Percentiles rank a stretch among this genome's conserved stretches.
Evolutionary conservation across 768 basidiomycete species (phyloP).

Genomic region (Pleurotus citrinopileatus): DNA sequence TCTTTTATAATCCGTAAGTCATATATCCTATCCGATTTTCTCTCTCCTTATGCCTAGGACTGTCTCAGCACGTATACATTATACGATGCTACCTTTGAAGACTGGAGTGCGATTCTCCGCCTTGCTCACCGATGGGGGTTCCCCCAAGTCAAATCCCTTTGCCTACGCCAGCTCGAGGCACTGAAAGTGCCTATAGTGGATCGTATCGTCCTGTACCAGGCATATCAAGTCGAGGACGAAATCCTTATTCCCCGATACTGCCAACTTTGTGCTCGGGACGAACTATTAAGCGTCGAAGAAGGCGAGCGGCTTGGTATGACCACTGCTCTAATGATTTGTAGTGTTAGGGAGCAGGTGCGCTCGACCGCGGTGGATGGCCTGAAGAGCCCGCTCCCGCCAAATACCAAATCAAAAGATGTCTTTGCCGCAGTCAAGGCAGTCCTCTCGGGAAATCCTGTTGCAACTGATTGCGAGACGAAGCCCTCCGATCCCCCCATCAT

Average conservation of each 20-base stretch:
- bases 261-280: slow-evolving; percentile 33
- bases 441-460: not conserved
- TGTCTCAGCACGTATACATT: slow-evolving; percentile 48
- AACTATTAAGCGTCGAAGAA: slow-evolving; percentile 42
- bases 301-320: slow-evolving; percentile 39
- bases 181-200: slow-evolving; percentile 42
- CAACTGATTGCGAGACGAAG: not conserved
- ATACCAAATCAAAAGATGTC: slow-evolving; percentile 10
- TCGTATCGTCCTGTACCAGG: slow-evolving; percentile 48
- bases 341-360: slow-evolving; percentile 11
- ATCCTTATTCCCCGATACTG: slow-evolving; percentile 42
- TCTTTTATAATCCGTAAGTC: slow-evolving; percentile 54
- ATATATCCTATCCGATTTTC: too few relatives aligned
- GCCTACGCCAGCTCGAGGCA: slow-evolving; percentile 53
- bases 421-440: not conserved
- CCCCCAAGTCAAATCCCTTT: slow-evolving; percentile 42
- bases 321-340: slow-evolving; percentile 26
- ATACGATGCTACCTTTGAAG: slow-evolving; percentile 44
- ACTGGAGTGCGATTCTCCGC: slow-evolving; percentile 54
- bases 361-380: slow-evolving; percentile 15
- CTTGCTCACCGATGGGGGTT: slow-evolving; percentile 59
- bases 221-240: slow-evolving; percentile 30
- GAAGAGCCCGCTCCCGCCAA: slow-evolving; percentile 12
- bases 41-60: too few relatives aligned
- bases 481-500: not conserved